Base-by-base conservation (phyloP, 768 basidiomycete genomes). In the Suillus brevipes region DNA sequence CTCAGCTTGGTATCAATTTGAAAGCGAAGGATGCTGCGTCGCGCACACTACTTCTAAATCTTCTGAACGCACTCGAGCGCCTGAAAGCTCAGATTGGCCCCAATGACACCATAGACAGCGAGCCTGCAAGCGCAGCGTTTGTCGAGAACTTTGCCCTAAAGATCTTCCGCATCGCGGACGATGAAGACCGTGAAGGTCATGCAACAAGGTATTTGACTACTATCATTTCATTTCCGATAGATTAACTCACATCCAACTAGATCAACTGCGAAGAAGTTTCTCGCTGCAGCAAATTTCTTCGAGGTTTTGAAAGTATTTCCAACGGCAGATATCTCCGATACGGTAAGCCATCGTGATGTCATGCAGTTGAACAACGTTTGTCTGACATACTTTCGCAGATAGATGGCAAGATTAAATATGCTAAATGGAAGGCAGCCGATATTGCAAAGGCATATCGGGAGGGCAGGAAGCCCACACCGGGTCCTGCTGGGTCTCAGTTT, bases 371-470 rank as follows among this genome's bases (percentile, higher is more conserved):
- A 64, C 37, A 42, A 31, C 58, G 10, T 2, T 40, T 38, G 23
- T 68, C 59, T 64, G n/a, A 68, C 64, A 0, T 10, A 42, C 43
- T n/a, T 36, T 38, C 10, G 10, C 66, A 97, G 94, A 86, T 87
- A 67, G 89, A 89, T 69, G 91, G 91, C 67, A 99, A 97, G 77
- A 86, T 97, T 42, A 89, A 87, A 63, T 99, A 99, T 78, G 87
- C 95, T 5, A 94, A 97, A 75, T 99, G 97, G 96, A 98, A 98
- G 75, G 97, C 97, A 43, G 90, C 91, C 14, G 95, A 97, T 67
- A 95, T 99, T 23, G 88, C 93, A 20, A 98, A 93, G 76, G 95
- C 97, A 1, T 85, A 95, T 73, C 88, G 96, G n/a, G 97, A 98
- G 75, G 96, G 97, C 6, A 85, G 92, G 25, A 87, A 84, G 69